Base-by-base conservation (phyloP, 176 grass and related monocot genomes). In the Phoenix roebelenii region DNA sequence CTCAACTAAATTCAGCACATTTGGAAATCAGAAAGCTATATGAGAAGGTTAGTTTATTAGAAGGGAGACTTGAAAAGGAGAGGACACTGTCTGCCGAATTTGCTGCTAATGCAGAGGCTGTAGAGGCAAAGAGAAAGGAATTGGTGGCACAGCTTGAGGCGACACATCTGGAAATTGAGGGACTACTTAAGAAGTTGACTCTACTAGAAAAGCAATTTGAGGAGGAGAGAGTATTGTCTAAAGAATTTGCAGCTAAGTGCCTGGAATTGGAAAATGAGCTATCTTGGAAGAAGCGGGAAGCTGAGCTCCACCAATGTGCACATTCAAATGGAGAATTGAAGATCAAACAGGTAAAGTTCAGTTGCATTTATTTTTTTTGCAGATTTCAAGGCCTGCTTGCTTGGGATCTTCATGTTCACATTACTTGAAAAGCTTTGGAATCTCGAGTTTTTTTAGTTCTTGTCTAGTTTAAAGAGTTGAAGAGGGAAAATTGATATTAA, bases 171-270 rank as follows among this genome's bases (percentile, higher is more conserved):
- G 52, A 67, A 55, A 26, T 67, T 7, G 4, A 52, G 25, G 57
- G 26, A 7, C 26, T 56, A 5, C 65, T 55, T 26, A 18, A 55
- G n/a, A 54, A 68, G 65, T 16, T 68, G 52, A 16, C 20, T 22
- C 7, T 68, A 18, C 20, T 68, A 14, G 51, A 55, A 68, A 68
- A 68, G 23, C 51, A 68, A 68, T 35, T 68, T 15, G 10, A 68
- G 2, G 52, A 56, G 17, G 52, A 68, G 28, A 68, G 55, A 15
- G 18, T 17, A 56, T 54, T 20, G 51, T 15, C 9, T 67, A 24
- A 9, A 32, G 26, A 54, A 68, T 35, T 56, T 48, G 65, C 52
- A 44, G n/a, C 26, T 2, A 55, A 52, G 52, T 57, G 52, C 26
- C n/a, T 16, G 18, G 1, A 9, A 4, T 7, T 68, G 65, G n/a